A percentile compares a stretch with the other conserved stretches of the same genome.
phyloP scores from a whole-genome alignment of 805 yeast species.

The Candida xiaguanensis region DNA sequence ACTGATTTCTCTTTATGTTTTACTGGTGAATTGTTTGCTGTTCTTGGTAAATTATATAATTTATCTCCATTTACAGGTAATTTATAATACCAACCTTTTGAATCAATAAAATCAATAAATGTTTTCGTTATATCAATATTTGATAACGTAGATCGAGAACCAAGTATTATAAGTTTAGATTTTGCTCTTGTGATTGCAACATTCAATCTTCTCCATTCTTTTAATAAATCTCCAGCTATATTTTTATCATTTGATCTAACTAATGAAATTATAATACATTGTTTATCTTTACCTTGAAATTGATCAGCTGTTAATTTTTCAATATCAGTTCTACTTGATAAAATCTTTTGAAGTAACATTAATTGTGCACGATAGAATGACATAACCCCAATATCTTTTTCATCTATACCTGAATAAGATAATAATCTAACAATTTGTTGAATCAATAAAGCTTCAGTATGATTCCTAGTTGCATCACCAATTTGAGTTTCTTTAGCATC shows the following conservation, averaged over 20 bases:
- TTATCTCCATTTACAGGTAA: slow-evolving; percentile 44
- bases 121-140: slow-evolving; percentile 50
- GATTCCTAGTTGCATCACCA: slow-evolving; percentile 72
- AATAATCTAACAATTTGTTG: slow-evolving; percentile 59
- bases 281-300: slow-evolving; percentile 95
- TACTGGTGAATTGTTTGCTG: slow-evolving; percentile 6
- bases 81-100: slow-evolving; percentile 61
- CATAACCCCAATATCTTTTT: slow-evolving; percentile 74
- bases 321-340: slow-evolving; percentile 38
- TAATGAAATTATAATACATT: slow-evolving; percentile 82
- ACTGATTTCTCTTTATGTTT: slow-evolving; percentile 11
- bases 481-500: slow-evolving; percentile 52
- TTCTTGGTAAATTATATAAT: slow-evolving; percentile 28
- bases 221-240: slow-evolving; percentile 71
- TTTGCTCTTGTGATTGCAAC: slow-evolving; percentile 93
- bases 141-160: slow-evolving; percentile 64
- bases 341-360: slow-evolving; percentile 29
- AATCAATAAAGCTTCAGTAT: slow-evolving; percentile 65
- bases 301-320: slow-evolving; percentile 93
- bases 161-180: slow-evolving; percentile 77
- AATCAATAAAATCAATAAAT: slow-evolving; percentile 56
- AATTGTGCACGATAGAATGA: slow-evolving; percentile 82
- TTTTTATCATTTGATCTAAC: slow-evolving; percentile 73
- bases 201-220: slow-evolving; percentile 89
- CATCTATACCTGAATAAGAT: slow-evolving; percentile 54